Base-by-base conservation (phyloP, 2,329 filamentous ascomycete species). In the Aspergillus sp. region DNA sequence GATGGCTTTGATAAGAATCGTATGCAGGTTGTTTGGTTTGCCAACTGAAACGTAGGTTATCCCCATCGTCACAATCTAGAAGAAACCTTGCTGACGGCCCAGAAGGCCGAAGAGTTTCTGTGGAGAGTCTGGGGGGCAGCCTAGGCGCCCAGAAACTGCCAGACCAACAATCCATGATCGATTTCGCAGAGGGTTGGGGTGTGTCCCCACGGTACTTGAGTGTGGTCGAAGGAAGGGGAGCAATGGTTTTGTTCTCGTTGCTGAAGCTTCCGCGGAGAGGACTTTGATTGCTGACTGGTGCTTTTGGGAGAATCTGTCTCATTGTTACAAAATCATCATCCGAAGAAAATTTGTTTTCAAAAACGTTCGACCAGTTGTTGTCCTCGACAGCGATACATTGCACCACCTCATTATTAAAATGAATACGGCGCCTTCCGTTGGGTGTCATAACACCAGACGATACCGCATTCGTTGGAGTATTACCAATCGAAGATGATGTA, bases 321-420 rank as follows among this genome's bases (percentile, higher is more conserved):
- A 94, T 93, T 79, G 93, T 88, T 45, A 94, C 76, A 6, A 85
- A 76, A 11, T 82, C 85, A 54, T 90, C 87, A 45, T 91, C 86
- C 1, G 86, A 88, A 46, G 83, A 85, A 48, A 78, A 82, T 50
- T 83, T 79, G 26, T 74, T 66, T 34, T 73, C 73, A 27, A 57
- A 49, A 7, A 48, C 44, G 5, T 43, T 36, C 2, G 67, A 68
- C 52, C 68, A 68, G 30, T 87, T 82, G 69, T 94, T 94, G 55
- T 82, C 78, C 30, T 97, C 90, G 29, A 98, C 81, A 6, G 93
- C 93, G 52, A 96, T 96, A 64, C 90, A 96, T 64, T 97, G 91
- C 63, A 90, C 85, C 2, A 98, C 93, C 68, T 91, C 87, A 61
- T 96, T 88, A 61, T 96, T 93, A 66, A 98, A 98, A 60, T 95